Evolutionary conservation across 805 yeast species (phyloP).

Genomic region (Saturnispora diversa): DNA sequence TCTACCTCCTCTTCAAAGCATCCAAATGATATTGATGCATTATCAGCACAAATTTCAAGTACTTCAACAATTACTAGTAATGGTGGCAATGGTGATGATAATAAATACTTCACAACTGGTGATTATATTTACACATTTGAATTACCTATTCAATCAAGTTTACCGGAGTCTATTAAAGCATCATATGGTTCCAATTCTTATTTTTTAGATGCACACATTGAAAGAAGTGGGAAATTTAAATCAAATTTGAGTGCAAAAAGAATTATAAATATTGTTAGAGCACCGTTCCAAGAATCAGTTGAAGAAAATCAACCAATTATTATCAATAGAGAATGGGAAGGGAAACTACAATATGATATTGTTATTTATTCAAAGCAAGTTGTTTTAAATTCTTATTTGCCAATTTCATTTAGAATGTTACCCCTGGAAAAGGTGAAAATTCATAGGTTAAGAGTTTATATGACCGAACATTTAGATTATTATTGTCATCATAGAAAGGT

Average conservation of each 20-base stretch:
- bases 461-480: slow-evolving; percentile 88
- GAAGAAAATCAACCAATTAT: slow-evolving; percentile 93
- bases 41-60: background rate
- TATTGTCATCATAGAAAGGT: slow-evolving; percentile 79
- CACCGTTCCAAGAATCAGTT: slow-evolving; percentile 67
- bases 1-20: background rate
- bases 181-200: slow-evolving; percentile 79
- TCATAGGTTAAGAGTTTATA: slow-evolving; percentile 76
- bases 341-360: slow-evolving; percentile 80
- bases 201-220: slow-evolving; percentile 57
- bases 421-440: slow-evolving; percentile 83
- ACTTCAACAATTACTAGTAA: background rate
- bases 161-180: slow-evolving; percentile 73
- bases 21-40: background rate
- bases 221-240: slow-evolving; percentile 81
- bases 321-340: slow-evolving; percentile 89
- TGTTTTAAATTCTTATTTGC: slow-evolving; percentile 74
- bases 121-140: slow-evolving; percentile 92
- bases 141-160: slow-evolving; percentile 70
- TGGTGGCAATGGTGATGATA: slow-evolving; percentile 15
- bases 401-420: slow-evolving; percentile 72
- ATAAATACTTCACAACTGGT: slow-evolving; percentile 61
- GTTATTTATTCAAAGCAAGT: slow-evolving; percentile 85
- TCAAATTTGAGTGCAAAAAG: slow-evolving; percentile 56
- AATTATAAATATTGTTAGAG: slow-evolving; percentile 62